Conservation (phyloP, 2,329 filamentous ascomycete species). For the Chaetomium sp. region DNA sequence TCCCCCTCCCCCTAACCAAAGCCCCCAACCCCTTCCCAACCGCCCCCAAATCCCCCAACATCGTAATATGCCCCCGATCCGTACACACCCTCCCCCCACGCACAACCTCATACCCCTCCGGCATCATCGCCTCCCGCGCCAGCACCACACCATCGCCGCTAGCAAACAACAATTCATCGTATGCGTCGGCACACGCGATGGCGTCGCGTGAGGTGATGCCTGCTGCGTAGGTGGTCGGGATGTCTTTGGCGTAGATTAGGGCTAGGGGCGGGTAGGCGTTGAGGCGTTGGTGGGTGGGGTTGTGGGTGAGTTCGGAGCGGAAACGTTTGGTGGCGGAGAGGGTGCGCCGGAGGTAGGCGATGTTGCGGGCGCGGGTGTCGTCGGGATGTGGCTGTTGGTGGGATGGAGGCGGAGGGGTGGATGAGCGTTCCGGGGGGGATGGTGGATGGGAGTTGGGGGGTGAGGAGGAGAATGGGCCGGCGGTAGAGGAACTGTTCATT, state of each 20-base stretch:
- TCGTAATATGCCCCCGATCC: constrained; percentile 78
- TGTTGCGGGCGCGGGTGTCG: constrained; percentile 42
- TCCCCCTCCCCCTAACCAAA: constrained; percentile 58
- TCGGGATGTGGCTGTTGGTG: constrained; percentile 18
- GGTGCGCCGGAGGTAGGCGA: constrained; percentile 66
- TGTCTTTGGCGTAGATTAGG: constrained; percentile 79
- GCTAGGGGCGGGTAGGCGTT: constrained; percentile 78
- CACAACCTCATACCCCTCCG: constrained; percentile 68
- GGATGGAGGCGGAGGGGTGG: constrained; percentile 20
- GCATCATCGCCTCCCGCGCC: constrained; percentile 78
- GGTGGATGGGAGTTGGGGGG: constrained; percentile 22
- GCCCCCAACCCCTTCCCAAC: constrained; percentile 69
- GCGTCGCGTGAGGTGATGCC: constrained; percentile 65
- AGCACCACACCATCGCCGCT: constrained; percentile 86
- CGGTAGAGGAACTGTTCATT: constrained; percentile 32
- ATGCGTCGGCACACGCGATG: constrained; percentile 70
- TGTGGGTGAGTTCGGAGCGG: constrained; percentile 65
- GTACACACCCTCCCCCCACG: constrained; percentile 69
- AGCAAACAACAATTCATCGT: constrained; percentile 81
- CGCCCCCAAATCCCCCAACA: constrained; percentile 77
- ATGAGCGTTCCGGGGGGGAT: too few relatives aligned
- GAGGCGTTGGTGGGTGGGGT: constrained; percentile 48
- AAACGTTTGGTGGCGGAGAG: constrained; percentile 66
- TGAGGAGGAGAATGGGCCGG: constrained; percentile 13
- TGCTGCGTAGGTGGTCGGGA: constrained; percentile 78